Evolutionary conservation across 805 yeast genomes (phyloP).

Genomic region (Ogataea ganodermae): DNA sequence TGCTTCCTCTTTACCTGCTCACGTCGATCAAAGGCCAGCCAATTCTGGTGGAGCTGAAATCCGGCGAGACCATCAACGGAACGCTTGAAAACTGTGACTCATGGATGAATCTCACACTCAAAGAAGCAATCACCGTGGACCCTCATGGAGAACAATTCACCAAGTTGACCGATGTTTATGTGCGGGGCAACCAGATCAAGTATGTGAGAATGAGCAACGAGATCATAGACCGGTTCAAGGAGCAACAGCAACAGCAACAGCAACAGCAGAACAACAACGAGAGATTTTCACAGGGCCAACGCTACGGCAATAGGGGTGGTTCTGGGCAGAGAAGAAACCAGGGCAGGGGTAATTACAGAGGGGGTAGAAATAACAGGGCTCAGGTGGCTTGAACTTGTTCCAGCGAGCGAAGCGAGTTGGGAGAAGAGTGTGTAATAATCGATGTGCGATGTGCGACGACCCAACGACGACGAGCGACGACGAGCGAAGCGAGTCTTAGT

Average conservation of each 20-base stretch:
- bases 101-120: conserved; percentile 91
- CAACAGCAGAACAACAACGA: conserved; percentile 32
- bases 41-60: conserved; percentile 84
- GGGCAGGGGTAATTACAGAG: conserved; percentile 18
- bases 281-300: conserved; percentile 22
- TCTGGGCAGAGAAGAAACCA: conserved; percentile 29
- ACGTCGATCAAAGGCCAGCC: conserved; percentile 91
- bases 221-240: conserved; percentile 73
- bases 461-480: no score
- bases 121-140: conserved; percentile 70
- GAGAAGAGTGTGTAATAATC: not conserved
- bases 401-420: not conserved
- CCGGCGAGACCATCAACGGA: conserved; percentile 89
- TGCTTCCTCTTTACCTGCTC: conserved; percentile 87
- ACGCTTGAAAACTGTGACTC: conserved; percentile 82
- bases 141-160: conserved; percentile 60
- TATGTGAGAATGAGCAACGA: conserved; percentile 75
- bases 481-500: no score
- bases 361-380: conserved; percentile 12
- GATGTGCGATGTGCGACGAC: no score
- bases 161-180: conserved; percentile 71
- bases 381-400: no score
- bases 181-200: conserved; percentile 84
- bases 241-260: conserved; percentile 50
- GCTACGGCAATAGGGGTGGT: conserved; percentile 14